phyloP scores from a whole-genome alignment of 164 flowering plant genomes.

The Vitis rupestris region DNA sequence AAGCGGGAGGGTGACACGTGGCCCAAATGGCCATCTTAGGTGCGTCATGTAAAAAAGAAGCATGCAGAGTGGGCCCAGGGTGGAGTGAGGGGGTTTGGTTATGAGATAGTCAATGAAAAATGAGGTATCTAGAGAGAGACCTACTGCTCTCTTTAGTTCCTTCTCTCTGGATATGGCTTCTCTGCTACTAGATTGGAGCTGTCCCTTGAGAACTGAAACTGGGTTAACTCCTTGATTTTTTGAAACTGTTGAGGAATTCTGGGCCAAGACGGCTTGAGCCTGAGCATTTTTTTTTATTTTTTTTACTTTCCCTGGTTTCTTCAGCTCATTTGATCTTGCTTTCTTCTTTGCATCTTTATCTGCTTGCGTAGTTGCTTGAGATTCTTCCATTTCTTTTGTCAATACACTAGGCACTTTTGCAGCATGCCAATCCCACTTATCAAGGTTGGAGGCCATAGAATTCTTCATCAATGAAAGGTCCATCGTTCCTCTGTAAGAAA shows the following conservation, averaged over 20 bases:
- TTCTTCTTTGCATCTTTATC: slow-evolving; percentile 97
- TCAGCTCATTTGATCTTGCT: slow-evolving; percentile 89
- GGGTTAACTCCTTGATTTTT: slow-evolving; percentile 21
- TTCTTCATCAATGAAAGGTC: slow-evolving; percentile 63
- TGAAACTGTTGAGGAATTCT: slow-evolving; percentile 27
- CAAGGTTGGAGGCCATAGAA: slow-evolving; percentile 76
- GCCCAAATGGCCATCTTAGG: too few relatives aligned
- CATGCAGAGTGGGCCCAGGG: too few relatives aligned
- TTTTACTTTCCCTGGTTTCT: slow-evolving; percentile 74
- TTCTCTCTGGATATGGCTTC: slow-evolving; percentile 65
- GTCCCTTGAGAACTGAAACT: slow-evolving; percentile 24
- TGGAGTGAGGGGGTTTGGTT: too few relatives aligned
- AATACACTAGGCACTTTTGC: slow-evolving; percentile 94
- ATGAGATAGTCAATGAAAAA: too few relatives aligned
- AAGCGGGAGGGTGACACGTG: too few relatives aligned
- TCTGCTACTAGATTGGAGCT: slow-evolving; percentile 19
- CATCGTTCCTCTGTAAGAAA: slow-evolving; percentile 41
- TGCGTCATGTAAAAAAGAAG: too few relatives aligned
- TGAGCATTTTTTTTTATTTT: slow-evolving; percentile 90
- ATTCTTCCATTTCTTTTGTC: slow-evolving; percentile 95
- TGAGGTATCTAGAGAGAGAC: too few relatives aligned
- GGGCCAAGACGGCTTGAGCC: slow-evolving; percentile 52
- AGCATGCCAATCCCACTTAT: slow-evolving; percentile 95
- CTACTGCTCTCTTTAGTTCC: too few relatives aligned
- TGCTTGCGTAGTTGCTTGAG: slow-evolving; percentile 95